These are phyloP conservation scores for Fonticula alba DNA, from an alignment of 78 protist genomes.

Conservation along the genomic window DNA sequence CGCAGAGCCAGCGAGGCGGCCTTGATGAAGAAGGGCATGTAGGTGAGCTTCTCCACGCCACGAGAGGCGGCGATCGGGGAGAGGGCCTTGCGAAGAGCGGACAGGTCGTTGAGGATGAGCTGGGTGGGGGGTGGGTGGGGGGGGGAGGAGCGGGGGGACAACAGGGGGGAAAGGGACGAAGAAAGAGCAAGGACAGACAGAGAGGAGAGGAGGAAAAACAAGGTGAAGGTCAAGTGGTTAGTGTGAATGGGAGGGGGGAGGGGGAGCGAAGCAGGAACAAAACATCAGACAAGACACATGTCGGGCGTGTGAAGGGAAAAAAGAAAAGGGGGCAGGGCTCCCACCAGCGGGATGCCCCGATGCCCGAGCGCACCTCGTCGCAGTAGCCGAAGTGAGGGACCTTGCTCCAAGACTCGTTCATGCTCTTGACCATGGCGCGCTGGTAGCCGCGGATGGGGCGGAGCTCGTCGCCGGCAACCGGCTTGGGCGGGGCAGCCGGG, in stretches of 20 bases:
- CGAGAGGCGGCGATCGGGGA: slow-evolving; percentile 30
- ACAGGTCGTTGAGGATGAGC: slow-evolving; percentile 21
- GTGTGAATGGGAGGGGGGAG: too few species aligned
- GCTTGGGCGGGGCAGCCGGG: neutral
- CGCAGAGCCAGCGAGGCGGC: slow-evolving; percentile 72
- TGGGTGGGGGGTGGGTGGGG: slow-evolving; percentile 5
- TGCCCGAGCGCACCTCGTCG: slow-evolving; percentile 51
- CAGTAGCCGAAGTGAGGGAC: slow-evolving; percentile 57
- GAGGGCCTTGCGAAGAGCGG: neutral
- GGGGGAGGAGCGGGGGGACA: too few species aligned
- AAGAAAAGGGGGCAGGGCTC: too few species aligned
- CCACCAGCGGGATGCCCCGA: too few species aligned
- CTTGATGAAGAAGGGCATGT: slow-evolving; percentile 67
- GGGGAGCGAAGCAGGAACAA: too few species aligned
- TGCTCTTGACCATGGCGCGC: slow-evolving; percentile 51
- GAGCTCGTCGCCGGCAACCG: neutral
- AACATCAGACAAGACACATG: too few species aligned
- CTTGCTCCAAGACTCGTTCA: slow-evolving; percentile 37
- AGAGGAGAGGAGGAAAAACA: too few species aligned
- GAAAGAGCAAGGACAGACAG: too few species aligned
- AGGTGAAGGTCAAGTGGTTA: too few species aligned
- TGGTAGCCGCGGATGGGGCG: slow-evolving; percentile 19
- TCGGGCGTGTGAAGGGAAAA: too few species aligned
- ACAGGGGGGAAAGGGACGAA: too few species aligned
- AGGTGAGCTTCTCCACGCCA: slow-evolving; percentile 43